A percentile compares a stretch with the other conserved stretches of the same genome.
Evolutionary conservation across 495 filamentous ascomycete genomes (phyloP).

Genomic region (Hyaloscypha bicolor): DNA sequence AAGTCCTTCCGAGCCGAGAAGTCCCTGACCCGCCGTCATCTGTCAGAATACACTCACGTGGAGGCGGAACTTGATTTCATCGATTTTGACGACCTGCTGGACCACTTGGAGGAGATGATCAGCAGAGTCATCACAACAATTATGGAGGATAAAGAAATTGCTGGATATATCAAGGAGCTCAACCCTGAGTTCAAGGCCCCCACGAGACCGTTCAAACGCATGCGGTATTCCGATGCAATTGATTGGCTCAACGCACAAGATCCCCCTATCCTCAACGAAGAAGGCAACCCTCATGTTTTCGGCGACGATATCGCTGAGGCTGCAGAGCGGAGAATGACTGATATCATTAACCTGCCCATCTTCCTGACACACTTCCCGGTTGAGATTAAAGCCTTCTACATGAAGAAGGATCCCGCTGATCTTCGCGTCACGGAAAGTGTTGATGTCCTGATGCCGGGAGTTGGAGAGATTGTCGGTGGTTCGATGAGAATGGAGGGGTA

Average conservation of each 20-base stretch:
- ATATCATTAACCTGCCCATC: slow-evolving; percentile 91
- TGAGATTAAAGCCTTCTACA: slow-evolving; percentile 99
- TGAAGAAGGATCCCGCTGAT: slow-evolving; percentile 88
- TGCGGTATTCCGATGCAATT: slow-evolving; percentile 95
- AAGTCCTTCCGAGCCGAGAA: slow-evolving; percentile 99
- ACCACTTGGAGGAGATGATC: slow-evolving; percentile 87
- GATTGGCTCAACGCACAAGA: slow-evolving; percentile 87
- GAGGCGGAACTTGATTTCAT: slow-evolving; percentile 98
- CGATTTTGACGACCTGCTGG: slow-evolving; percentile 87
- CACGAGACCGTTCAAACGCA: slow-evolving; percentile 85
- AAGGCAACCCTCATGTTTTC: slow-evolving; percentile 84
- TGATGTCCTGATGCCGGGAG: slow-evolving; percentile 93
- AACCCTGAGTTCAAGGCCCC: slow-evolving; percentile 88
- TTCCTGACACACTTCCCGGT: slow-evolving; percentile 97
- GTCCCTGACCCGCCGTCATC: slow-evolving; percentile 88
- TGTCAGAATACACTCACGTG: slow-evolving; percentile 96
- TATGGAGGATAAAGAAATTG: slow-evolving; percentile 70
- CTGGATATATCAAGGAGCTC: slow-evolving; percentile 72
- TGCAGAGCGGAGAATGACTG: slow-evolving; percentile 95
- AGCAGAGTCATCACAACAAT: slow-evolving; percentile 80
- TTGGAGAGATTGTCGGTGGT: slow-evolving; percentile 96
- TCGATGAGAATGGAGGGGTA: slow-evolving; percentile 95
- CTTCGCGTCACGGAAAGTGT: slow-evolving; percentile 93
- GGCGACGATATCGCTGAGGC: slow-evolving; percentile 99
- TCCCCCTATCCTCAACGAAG: slow-evolving; percentile 81